Conservation (phyloP, 2,329 filamentous ascomycete species). For the Gremmenia infestans region DNA sequence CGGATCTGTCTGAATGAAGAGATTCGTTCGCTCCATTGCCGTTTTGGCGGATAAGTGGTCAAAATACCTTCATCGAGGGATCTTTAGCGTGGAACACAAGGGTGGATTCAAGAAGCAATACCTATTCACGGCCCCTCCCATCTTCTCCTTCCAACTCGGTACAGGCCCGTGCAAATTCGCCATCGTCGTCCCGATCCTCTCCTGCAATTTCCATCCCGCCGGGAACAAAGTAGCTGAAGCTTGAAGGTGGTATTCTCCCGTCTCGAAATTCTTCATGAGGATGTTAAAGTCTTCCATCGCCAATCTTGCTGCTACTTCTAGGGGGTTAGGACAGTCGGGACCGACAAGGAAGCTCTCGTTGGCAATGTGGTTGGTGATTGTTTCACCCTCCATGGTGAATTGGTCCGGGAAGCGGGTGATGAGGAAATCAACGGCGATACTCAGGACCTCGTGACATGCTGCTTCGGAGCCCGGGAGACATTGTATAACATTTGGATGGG, state of each 20-base stretch:
- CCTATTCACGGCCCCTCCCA: constrained; percentile 39
- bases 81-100: not conserved
- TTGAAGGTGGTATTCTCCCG: constrained; percentile 42
- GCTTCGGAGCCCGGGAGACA: constrained; percentile 39
- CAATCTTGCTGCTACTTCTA: constrained; percentile 46
- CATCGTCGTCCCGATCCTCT: constrained; percentile 45
- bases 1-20: constrained; percentile 44
- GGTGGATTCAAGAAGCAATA: constrained; percentile 20
- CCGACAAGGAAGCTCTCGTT: constrained; percentile 39
- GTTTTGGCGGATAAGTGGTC: constrained; percentile 38
- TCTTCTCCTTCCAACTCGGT: constrained; percentile 44
- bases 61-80: constrained; percentile 35
- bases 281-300: constrained; percentile 49
- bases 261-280: constrained; percentile 38
- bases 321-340: constrained; percentile 34
- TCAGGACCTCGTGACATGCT: constrained; percentile 43
- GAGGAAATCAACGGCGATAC: constrained; percentile 41
- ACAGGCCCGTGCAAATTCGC: constrained; percentile 42
- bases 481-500: constrained; percentile 39
- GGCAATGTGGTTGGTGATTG: constrained; percentile 39
- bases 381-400: constrained; percentile 35
- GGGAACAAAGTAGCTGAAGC: constrained; percentile 50
- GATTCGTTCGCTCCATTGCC: constrained; percentile 44
- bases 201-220: constrained; percentile 45
- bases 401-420: constrained; percentile 38